These are phyloP conservation scores for Peronosclerospora sorghi DNA, from an alignment of 352 stramenopile species.

Conservation along the genomic window DNA sequence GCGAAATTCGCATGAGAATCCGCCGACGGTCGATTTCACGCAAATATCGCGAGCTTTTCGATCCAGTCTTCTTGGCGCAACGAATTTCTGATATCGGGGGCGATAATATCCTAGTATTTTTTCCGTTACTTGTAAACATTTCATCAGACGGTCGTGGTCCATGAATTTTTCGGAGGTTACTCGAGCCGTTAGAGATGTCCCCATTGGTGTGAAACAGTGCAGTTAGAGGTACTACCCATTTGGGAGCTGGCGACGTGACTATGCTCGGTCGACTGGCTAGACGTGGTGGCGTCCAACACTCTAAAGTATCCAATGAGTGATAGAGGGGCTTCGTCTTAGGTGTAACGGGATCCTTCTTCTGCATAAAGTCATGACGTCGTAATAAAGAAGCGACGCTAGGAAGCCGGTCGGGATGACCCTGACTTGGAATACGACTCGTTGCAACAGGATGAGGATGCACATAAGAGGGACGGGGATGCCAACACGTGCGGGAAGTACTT, in stretches of 20 bases:
- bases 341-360: neutral
- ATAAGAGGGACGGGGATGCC: conserved; percentile 3
- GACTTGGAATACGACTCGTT: conserved; percentile 5
- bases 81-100: too few species aligned
- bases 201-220: neutral
- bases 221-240: conserved; percentile 5
- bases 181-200: neutral
- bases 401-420: conserved; percentile 9
- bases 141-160: neutral
- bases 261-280: neutral
- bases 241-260: neutral
- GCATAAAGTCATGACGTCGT: conserved; percentile 7
- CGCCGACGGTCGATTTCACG: conserved; percentile 50
- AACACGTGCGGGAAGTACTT: conserved; percentile 5
- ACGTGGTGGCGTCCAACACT: conserved; percentile 13
- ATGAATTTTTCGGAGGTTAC: neutral
- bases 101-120: conserved; percentile 1
- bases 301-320: neutral
- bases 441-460: too few species aligned
- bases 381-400: conserved; percentile 18
- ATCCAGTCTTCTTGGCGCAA: too few species aligned
- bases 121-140: neutral
- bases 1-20: conserved; percentile 45
- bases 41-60: conserved; percentile 49
- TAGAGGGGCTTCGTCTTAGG: neutral